Evolutionary conservation across 2,329 filamentous ascomycete species (phyloP), one percentile per base, ranked within the genome.

Genomic region (Aspergillus piperis): DNA sequence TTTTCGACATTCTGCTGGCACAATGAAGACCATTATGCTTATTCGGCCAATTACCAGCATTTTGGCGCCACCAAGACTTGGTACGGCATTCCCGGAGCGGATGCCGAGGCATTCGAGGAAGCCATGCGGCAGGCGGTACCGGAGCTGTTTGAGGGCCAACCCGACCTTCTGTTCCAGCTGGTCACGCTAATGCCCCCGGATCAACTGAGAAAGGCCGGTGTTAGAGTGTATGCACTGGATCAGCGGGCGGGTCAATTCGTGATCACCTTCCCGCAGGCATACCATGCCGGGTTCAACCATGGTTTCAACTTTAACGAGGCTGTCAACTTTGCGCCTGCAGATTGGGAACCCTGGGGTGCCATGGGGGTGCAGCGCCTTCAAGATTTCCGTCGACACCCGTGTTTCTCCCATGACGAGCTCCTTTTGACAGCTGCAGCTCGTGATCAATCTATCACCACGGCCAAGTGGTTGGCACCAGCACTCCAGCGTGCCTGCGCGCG

Each of bases 1-100:
- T 99, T 99, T 74, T 99, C 95, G 0, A 98, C 95, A 0, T 99
- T 99, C 72, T 99, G 95, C 77, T 99, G 95, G 95, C 95, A 99
- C 75, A 97, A 96, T 65, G 95, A 99, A 72, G 95, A 99, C 71
- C 95, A 99, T 72, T 97, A 96, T 73, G 90, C 95, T 2, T 99
- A 98, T 73, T 99, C 95, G 0, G 90, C 95, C 55, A 99, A 99
- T 68, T 99, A 98, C 70, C 95, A 99, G 74, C 95, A 99, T 70
- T 96, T 99, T 70, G 95, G 95, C 8, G 92, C 93, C 1, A 99
- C 95, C 1, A 99, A 99, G 80, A 99, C 95, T 0, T 99, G 95
- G 95, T 99, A 99, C 70, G 95, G 95, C 3, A 97, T 99, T 66
- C 95, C 95, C 0, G 94, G 90, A 13, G 90, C 91, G 47, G 95